These are phyloP conservation scores for Medicago lupulina DNA, from an alignment of 306 rosid species.

Conservation along the genomic window DNA sequence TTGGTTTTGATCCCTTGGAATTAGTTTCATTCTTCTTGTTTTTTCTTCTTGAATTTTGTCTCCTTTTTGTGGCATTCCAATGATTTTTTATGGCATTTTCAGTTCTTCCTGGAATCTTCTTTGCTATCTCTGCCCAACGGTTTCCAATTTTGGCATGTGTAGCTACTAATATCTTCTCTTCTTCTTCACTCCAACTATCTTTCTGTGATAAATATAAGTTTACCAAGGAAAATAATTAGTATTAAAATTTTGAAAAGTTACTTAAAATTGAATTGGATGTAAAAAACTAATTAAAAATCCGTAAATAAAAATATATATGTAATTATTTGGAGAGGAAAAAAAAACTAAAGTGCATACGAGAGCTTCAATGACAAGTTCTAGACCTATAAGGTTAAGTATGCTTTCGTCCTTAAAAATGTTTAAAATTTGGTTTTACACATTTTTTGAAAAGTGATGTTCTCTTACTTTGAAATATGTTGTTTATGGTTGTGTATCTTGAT, in stretches of 20 bases:
- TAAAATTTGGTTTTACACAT: too few species aligned
- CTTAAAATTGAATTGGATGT: background rate
- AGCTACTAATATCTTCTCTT: slow-evolving; percentile 69
- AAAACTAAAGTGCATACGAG: too few species aligned
- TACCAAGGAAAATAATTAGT: too few species aligned
- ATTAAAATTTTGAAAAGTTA: background rate
- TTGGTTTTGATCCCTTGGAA: slow-evolving; percentile 48
- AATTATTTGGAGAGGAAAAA: too few species aligned
- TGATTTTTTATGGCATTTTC: slow-evolving; percentile 88
- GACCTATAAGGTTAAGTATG: too few species aligned
- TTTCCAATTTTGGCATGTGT: slow-evolving; percentile 68
- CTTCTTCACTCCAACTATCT: slow-evolving; percentile 77
- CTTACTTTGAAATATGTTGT: too few species aligned
- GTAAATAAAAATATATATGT: too few species aligned
- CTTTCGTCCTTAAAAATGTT: too few species aligned
- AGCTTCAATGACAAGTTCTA: too few species aligned
- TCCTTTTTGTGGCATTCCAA: slow-evolving; percentile 91
- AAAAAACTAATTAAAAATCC: too few species aligned
- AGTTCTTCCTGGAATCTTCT: slow-evolving; percentile 75
- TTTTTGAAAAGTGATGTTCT: too few species aligned
- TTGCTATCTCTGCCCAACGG: slow-evolving; percentile 86
- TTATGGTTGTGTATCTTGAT: too few species aligned
- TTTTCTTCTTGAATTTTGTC: slow-evolving; percentile 75
- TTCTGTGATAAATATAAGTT: slow-evolving; percentile 43
- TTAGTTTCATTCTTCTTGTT: slow-evolving; percentile 44